Evolutionary conservation across 768 basidiomycete genomes (phyloP), one percentile per base, ranked within the genome.

Genomic region (Sporobolomyces pararoseus): DNA sequence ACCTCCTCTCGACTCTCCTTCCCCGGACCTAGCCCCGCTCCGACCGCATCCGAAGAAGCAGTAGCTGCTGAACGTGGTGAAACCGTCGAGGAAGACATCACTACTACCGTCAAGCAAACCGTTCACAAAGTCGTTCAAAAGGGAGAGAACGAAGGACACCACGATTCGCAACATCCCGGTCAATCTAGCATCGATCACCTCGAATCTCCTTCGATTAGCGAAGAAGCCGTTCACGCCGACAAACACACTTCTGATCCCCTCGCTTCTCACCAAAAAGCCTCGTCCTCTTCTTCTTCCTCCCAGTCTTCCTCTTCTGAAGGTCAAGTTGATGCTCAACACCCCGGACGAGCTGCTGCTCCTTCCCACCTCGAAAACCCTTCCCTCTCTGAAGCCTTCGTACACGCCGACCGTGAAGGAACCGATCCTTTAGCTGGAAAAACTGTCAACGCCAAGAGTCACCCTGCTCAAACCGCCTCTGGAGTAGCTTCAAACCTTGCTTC

Each of bases 161-260:
- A 62, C 34, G 39, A 42, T 3, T 49, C 63, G 2, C 68, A 65
- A 42, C 68, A 70, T 58, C 63, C 68, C 32, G 63, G 59, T n/a
- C 57, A 58, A 49, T 35, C 47, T 17, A 47, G 50, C n/a, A 55
- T 63, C 49, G 60, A 62, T 29, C 70, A 71, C 61, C 55, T 71
- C 54, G 70, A 71, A 50, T 66, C 61, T 47, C 65, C 65, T 10
- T 50, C 46, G 19, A n/a, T 53, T 7, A 34, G 27, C 2, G 70
- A 66, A 34, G 70, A 71, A 54, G 54, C 37, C 3, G 60, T 71
- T 7, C 70, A 70, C 53, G 60, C 59, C 59, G 69, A 70, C 46
- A 59, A 60, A 50, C 44, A 61, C 25, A 5, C 53, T 13, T 35
- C 2, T 23, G 69, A 70, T 37, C 69, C 69, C 13, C 69, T 70